Evolutionary conservation across 2,329 filamentous ascomycete genomes (phyloP).

Genomic region (Pseudogymnoascus sp.): DNA sequence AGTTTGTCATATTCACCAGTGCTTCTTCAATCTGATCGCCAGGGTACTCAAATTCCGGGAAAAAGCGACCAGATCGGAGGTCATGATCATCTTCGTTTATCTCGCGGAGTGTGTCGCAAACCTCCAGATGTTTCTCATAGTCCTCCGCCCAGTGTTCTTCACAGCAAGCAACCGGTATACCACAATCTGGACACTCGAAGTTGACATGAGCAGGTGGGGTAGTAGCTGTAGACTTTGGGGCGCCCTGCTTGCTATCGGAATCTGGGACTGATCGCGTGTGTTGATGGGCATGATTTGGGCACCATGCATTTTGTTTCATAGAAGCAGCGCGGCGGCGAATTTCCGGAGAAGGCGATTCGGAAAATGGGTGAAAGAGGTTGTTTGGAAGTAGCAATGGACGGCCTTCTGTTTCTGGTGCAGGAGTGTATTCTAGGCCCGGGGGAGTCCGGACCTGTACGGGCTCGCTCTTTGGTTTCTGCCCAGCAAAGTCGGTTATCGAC

Average conservation of each 20-base stretch:
- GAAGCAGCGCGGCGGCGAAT: conserved; percentile 82
- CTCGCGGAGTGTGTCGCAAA: conserved; percentile 83
- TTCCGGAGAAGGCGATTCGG: conserved; percentile 75
- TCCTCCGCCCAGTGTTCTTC: conserved; percentile 94
- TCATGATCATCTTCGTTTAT: conserved; percentile 99
- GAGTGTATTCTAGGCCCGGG: conserved; percentile 19
- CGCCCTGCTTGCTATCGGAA: conserved; percentile 53
- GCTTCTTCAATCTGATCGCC: conserved; percentile 85
- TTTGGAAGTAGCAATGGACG: conserved; percentile 41
- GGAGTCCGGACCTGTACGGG: conserved; percentile 21
- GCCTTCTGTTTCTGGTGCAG: conserved; percentile 19
- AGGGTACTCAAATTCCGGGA: conserved; percentile 89
- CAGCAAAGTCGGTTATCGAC: conserved; percentile 20
- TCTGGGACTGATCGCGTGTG: conserved; percentile 61
- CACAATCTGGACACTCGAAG: conserved; percentile 95
- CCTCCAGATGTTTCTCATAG: conserved; percentile 83
- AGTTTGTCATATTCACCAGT: conserved; percentile 93
- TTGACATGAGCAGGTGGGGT: conserved; percentile 71
- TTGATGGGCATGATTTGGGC: conserved; percentile 81
- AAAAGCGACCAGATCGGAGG: conserved; percentile 78
- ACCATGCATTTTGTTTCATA: conserved; percentile 88
- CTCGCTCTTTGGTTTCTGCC: conserved; percentile 23
- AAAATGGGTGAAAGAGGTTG: conserved; percentile 90
- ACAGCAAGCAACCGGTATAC: conserved; percentile 85
- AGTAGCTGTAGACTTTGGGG: conserved; percentile 44